A percentile compares a stretch with the other conserved stretches of the same genome.
These are phyloP conservation scores for Euphorbia schlechtendalii DNA, from an alignment of 441 rosid species.

Conservation along the genomic window DNA sequence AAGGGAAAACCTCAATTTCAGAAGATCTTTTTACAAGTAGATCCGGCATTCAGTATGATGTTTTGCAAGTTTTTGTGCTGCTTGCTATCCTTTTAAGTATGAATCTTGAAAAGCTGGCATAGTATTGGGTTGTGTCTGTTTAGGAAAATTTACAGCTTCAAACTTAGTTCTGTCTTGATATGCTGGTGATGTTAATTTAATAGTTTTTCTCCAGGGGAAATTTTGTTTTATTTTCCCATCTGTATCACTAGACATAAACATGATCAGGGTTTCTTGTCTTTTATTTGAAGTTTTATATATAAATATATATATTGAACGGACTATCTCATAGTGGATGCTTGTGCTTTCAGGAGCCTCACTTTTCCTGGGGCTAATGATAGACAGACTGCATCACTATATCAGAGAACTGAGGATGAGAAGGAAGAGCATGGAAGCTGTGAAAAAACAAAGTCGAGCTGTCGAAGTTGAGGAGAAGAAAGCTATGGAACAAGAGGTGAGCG, in stretches of 20 bases:
- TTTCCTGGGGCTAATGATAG: conserved; percentile 74
- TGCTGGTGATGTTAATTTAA: not conserved
- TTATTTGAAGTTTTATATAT: too few relatives aligned
- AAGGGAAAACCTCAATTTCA: not conserved
- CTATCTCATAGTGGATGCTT: conserved; percentile 1
- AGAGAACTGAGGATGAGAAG: conserved; percentile 66
- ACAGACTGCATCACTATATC: conserved; percentile 78
- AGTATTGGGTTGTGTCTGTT: not conserved
- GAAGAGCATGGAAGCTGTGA: conserved; percentile 67
- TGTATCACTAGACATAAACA: not conserved
- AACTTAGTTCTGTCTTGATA: not conserved
- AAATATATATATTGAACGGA: too few relatives aligned
- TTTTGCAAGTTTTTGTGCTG: not conserved
- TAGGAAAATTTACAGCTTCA: not conserved
- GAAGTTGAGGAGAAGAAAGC: conserved; percentile 56
- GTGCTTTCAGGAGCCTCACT: conserved; percentile 52
- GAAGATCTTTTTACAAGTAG: not conserved
- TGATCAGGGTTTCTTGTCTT: not conserved
- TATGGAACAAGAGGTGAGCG: conserved; percentile 45
- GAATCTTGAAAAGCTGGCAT: not conserved
- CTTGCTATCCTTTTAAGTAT: not conserved
- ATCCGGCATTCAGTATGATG: not conserved
- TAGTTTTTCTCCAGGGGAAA: too few relatives aligned
- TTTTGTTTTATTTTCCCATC: not conserved
- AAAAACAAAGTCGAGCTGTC: conserved; percentile 50